Base-by-base conservation (phyloP, 371 early-diverging fungal species). In the Hamiltosporidium tvaerminnensis region DNA sequence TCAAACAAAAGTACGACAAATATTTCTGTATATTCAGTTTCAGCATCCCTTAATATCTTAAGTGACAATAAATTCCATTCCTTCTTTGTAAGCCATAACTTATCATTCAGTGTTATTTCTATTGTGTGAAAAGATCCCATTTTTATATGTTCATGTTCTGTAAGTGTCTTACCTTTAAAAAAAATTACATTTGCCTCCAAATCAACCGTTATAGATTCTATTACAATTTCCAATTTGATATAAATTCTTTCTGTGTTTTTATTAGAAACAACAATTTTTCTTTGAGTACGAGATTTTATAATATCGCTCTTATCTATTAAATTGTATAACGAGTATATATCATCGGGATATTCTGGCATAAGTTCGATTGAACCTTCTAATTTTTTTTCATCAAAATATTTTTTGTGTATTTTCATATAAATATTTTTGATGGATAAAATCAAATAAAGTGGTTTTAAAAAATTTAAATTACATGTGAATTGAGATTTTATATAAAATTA, bases 41-140 rank as follows among this genome's bases (percentile, higher is more conserved):
- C 64, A 14, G 44, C 14, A 44, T 44, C 14, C 14, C 14, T 44
- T 0, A 62, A 32, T 23, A 67, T 65, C 49, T 70, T 57, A 31
- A 78, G 49, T 31, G 64, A 44, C 14, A 49, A 34, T 2, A 23
- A 14, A 14, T 61, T 63, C 63, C 72, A 66, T 38, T 64, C 44
- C 7, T 59, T 63, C 52, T 70, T 78, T 64, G 16, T 70, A 23
- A 55, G 65, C 30, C 12, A n/a, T 9, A 78, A 67, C 56, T 64
- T 66, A 23, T 78, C 61, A 16, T 65, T 58, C 12, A 70, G 49
- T 12, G 48, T 58, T 31, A 78, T 59, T 9, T 75, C 66, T 59
- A 78, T 32, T 16, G 74, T 72, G 49, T 78, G 78, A 59, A 71
- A 76, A 2, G 64, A 33, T 33, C 76, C 76, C 31, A 70, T 30